phyloP scores from a whole-genome alignment of 345 rosid genomes.

The Eucalyptus guilfoylei region DNA sequence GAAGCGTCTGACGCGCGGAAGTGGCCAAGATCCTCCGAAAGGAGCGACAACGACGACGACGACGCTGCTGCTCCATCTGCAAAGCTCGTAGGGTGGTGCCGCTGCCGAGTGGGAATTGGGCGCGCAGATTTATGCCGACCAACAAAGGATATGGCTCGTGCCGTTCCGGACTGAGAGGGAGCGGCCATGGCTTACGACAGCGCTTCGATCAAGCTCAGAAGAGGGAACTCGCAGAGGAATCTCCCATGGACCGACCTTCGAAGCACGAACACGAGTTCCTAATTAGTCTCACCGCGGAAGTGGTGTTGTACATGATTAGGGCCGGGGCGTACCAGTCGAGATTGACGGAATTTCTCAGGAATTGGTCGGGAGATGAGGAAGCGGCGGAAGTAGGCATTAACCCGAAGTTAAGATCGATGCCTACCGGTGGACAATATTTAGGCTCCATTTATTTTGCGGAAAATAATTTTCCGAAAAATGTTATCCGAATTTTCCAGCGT shows the following conservation, averaged over 20 bases:
- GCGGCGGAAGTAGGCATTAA: neutral
- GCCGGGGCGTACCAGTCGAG: slow-evolving; percentile 51
- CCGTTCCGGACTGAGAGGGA: slow-evolving; percentile 38
- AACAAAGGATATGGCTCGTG: slow-evolving; percentile 50
- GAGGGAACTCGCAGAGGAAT: slow-evolving; percentile 24
- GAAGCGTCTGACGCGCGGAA: neutral
- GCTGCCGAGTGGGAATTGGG: slow-evolving; percentile 53
- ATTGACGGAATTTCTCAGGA: slow-evolving; percentile 21
- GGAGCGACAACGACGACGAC: neutral
- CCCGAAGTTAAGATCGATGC: neutral
- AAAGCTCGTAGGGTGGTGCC: slow-evolving; percentile 37
- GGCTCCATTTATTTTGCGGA: too few species aligned
- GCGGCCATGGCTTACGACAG: slow-evolving; percentile 66
- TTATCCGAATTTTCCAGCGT: too few species aligned
- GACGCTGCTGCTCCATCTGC: neutral
- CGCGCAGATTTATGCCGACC: slow-evolving; percentile 42
- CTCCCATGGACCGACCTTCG: slow-evolving; percentile 12
- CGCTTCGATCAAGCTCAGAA: slow-evolving; percentile 44
- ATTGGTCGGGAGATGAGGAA: neutral
- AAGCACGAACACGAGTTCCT: slow-evolving; percentile 29
- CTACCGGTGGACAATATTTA: neutral
- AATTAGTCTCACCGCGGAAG: slow-evolving; percentile 14
- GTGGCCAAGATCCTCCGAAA: neutral
- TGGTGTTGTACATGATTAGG: slow-evolving; percentile 36
- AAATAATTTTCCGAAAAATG: too few species aligned